phyloP scores from a whole-genome alignment of 2,329 filamentous ascomycete genomes.

The Pseudocercospora ulei region DNA sequence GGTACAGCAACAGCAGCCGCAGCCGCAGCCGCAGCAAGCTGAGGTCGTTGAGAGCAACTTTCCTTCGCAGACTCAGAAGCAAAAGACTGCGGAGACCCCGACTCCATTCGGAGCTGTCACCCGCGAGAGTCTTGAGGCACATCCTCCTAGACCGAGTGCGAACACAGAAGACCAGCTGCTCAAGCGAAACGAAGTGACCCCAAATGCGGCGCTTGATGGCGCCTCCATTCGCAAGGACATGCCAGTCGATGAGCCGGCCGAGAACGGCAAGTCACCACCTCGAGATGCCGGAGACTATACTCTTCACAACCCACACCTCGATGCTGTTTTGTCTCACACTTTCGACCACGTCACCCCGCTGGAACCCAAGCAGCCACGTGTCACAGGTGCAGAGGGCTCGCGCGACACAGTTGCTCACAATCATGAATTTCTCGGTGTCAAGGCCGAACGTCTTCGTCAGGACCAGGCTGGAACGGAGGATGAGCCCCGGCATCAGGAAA shows the following conservation, averaged over 20 bases:
- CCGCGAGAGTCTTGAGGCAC: neutral
- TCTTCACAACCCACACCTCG: neutral
- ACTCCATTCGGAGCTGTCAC: slow-evolving; percentile 9
- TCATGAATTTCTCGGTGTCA: no score
- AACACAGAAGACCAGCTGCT: no score
- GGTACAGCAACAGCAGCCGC: slow-evolving; percentile 4
- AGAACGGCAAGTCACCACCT: neutral
- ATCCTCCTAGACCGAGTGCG: neutral
- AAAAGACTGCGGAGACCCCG: slow-evolving; percentile 8
- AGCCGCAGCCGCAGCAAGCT: slow-evolving; percentile 5
- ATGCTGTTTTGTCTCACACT: slow-evolving; percentile 1
- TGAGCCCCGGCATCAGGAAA: neutral
- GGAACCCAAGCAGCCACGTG: no score
- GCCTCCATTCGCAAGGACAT: no score
- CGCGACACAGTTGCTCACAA: no score
- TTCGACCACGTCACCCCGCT: neutral
- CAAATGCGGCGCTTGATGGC: no score
- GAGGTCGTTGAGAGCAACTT: neutral
- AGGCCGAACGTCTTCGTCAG: neutral
- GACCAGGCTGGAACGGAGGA: neutral
- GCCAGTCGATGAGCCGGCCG: neutral
- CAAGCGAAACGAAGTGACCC: no score
- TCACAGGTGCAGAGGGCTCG: no score
- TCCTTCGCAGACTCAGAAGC: neutral
- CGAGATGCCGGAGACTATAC: slow-evolving; percentile 1